Evolutionary conservation across 805 yeast species (phyloP).

Genomic region (Yarrowia bubula): DNA sequence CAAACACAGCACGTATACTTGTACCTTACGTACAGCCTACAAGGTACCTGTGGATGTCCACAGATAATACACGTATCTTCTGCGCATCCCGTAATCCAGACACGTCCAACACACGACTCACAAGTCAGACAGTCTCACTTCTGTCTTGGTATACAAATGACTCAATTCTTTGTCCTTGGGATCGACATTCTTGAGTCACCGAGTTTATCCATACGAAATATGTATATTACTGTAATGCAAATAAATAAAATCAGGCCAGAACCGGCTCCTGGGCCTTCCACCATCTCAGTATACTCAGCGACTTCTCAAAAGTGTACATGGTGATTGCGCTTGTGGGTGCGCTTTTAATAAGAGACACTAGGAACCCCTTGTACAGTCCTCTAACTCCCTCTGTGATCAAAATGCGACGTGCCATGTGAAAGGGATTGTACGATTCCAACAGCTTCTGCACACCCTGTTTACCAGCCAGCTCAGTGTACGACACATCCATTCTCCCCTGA

Average conservation of each 20-base stretch:
- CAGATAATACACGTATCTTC: too few relatives aligned
- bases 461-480: slow-evolving; percentile 30
- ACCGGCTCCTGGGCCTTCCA: slow-evolving; percentile 3
- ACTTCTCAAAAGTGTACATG: slow-evolving; percentile 59
- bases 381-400: slow-evolving; percentile 54
- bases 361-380: slow-evolving; percentile 74
- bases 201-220: neutral
- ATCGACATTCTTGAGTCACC: slow-evolving; percentile 1
- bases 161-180: neutral
- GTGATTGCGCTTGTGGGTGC: slow-evolving; percentile 71
- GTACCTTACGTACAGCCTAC: too few relatives aligned
- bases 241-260: slow-evolving; percentile 19
- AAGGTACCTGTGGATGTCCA: too few relatives aligned
- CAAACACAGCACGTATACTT: too few relatives aligned
- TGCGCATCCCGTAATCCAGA: too few relatives aligned
- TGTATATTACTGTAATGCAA: slow-evolving; percentile 2
- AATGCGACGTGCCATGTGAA: slow-evolving; percentile 42
- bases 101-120: too few relatives aligned
- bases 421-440: slow-evolving; percentile 33
- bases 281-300: slow-evolving; percentile 34
- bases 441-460: neutral
- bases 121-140: neutral
- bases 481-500: slow-evolving; percentile 40
- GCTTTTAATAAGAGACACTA: slow-evolving; percentile 67
- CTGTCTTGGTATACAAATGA: neutral